Evolutionary conservation across 352 stramenopile species (phyloP), one percentile per base, ranked within the genome.

Genomic region (Halophytophthora polymorphica): DNA sequence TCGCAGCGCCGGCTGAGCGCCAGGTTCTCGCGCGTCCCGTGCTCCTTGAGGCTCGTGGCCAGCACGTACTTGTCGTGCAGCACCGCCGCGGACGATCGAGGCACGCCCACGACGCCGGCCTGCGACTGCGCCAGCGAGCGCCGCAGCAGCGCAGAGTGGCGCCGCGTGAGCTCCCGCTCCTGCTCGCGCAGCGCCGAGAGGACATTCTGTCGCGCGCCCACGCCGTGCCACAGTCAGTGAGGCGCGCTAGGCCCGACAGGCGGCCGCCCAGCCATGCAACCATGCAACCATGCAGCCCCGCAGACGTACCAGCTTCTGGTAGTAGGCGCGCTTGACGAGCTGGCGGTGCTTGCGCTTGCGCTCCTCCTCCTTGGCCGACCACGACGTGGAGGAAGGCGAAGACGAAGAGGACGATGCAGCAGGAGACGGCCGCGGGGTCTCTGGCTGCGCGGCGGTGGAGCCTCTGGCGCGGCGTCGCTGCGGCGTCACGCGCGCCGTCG

Each of bases 291-390:
- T 8, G 25, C 21, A 15, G 40, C 40, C n/a, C 4, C 25, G 25
- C 25, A 31, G 25, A 31, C 21, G 38, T 23, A 71, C 57, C 49
- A 64, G 53, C 39, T 71, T 71, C 45, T 71, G 53, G 53, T 71
- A 71, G 53, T 71, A 68, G 12, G 50, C 50, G 14, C 63, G 50
- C 12, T 66, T 63, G 35, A 71, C 63, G 12, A 71, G 53, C 31
- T 66, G 53, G 6, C 63, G 58, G 34, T 71, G 63, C 40, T 61
- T 71, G 40, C 50, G 53, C 31, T 68, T 58, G n/a, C 63, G 63
- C 28, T 52, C 50, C 12, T 45, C 58, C 25, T 71, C 58, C 23
- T 36, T 53, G 29, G 52, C 25, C 31, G 51, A 50, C 49, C 56
- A 55, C 0, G 45, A 17, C 8, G 21, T 29, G 18, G 50, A 52